These are phyloP conservation scores for Asterella californica DNA, from an alignment of 225 moss, liverwort and hornwort genomes.

Conservation along the genomic window DNA sequence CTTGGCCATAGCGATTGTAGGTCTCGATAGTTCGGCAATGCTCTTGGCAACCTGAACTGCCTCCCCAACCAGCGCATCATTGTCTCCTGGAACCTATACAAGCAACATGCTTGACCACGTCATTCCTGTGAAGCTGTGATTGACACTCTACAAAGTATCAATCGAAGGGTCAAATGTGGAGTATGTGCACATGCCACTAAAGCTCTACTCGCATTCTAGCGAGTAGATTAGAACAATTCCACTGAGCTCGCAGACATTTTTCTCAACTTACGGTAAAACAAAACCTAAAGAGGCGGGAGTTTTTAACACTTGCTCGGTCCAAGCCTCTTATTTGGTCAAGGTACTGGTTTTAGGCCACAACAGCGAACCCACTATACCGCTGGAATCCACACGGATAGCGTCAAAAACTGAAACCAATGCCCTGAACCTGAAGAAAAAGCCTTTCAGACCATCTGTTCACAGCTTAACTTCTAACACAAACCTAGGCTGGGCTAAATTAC, in stretches of 20 bases:
- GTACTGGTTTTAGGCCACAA: neutral
- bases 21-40: conserved; percentile 71
- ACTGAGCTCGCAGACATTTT: neutral
- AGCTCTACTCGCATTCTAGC: neutral
- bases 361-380: neutral
- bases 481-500: neutral
- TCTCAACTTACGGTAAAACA: too few species aligned
- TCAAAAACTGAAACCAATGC: neutral
- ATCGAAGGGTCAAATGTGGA: neutral
- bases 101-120: neutral
- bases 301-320: too few species aligned
- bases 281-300: too few species aligned
- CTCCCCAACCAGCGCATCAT: conserved; percentile 69
- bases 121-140: neutral
- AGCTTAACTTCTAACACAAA: neutral
- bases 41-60: conserved; percentile 68
- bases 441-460: neutral
- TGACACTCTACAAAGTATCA: neutral
- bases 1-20: conserved; percentile 74
- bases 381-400: neutral
- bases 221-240: neutral
- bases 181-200: neutral
- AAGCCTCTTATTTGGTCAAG: neutral
- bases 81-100: conserved; percentile 67
- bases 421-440: neutral